A percentile compares a stretch with the other conserved stretches of the same genome.
Evolutionary conservation across 768 basidiomycete genomes (phyloP).

Genomic region (Ramaria sp.): DNA sequence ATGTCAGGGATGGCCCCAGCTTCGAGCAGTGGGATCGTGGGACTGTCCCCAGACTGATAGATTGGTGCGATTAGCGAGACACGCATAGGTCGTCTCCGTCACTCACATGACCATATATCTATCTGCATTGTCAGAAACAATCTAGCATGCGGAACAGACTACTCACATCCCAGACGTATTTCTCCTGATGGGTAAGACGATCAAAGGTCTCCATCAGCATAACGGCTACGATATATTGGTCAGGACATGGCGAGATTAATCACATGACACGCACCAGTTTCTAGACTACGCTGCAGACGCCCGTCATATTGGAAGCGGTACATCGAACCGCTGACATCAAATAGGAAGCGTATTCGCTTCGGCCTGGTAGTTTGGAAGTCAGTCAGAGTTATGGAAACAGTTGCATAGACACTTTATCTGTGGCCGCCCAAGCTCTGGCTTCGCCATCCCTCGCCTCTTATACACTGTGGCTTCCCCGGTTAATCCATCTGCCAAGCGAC

Average conservation of each 20-base stretch:
- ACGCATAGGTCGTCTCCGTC: not conserved
- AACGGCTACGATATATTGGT: conserved; percentile 31
- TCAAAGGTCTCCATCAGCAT: conserved; percentile 70
- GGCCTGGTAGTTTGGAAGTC: conserved; percentile 27
- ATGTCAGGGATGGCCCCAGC: conserved; percentile 40
- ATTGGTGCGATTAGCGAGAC: not conserved
- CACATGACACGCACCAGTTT: conserved; percentile 38
- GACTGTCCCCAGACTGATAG: conserved; percentile 49
- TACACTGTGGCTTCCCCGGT: conserved; percentile 63
- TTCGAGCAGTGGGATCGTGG: conserved; percentile 42
- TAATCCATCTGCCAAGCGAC: conserved; percentile 44
- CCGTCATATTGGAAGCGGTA: conserved; percentile 69
- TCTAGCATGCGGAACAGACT: not conserved
- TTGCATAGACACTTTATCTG: conserved; percentile 42
- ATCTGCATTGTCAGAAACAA: conserved; percentile 5
- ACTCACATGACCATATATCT: conserved; percentile 59
- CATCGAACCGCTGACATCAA: conserved; percentile 65
- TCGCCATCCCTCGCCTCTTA: conserved; percentile 59
- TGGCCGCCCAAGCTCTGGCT: conserved; percentile 54
- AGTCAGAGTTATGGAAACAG: not conserved
- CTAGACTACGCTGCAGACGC: conserved; percentile 48
- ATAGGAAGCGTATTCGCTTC: conserved; percentile 57
- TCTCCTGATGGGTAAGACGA: conserved; percentile 50
- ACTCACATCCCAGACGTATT: conserved; percentile 70
- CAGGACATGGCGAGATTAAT: not conserved